Base-by-base conservation (phyloP, 2,329 filamentous ascomycete species). In the Ophiostoma quercus region DNA sequence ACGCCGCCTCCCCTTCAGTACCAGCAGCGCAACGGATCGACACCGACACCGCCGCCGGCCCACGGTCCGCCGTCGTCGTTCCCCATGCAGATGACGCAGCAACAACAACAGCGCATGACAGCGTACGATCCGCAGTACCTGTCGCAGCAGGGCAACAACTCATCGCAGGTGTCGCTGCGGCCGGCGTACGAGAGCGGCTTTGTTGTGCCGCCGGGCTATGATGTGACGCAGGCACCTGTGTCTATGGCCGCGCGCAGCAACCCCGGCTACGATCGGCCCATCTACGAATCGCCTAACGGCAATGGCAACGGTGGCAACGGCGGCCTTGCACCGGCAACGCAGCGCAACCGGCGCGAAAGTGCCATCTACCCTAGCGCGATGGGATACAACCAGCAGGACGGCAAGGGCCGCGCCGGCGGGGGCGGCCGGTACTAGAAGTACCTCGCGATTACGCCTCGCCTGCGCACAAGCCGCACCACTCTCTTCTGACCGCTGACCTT, bases 311-410 rank as follows among this genome's bases (percentile, higher is more conserved):
- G 57, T 71, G 75, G 51, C 73, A 57, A 57, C 12, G 57, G 57
- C 57, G 57, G 57, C 19, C 74, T 68, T 34, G 76, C 76, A 5
- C 65, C 65, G 3, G 72, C 74, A 3, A 79, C 80, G 67, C 78
- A 81, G 51, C 79, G 79, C 68, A 75, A 65, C 57, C 81, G 86
- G 67, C 83, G 87, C 67, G 87, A 90, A 77, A 90, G 88, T 74
- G 80, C 82, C 65, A 86, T 88, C 71, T 82, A 83, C 76, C 80
- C 84, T 71, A 79, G 80, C 25, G 16, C 22, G 29, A 67, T 41
- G 34, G 65, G 39, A 29, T 77, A 85, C 41, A 83, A 80, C 68
- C 80, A 82, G 41, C 67, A 69, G 43, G 34, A 16, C 41, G 66
- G 41, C 25, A 66, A 69, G 25, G 84, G 86, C 73, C 78, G 84